Evolutionary conservation across 768 basidiomycete species (phyloP).

Genomic region (Termitomyces sp.): DNA sequence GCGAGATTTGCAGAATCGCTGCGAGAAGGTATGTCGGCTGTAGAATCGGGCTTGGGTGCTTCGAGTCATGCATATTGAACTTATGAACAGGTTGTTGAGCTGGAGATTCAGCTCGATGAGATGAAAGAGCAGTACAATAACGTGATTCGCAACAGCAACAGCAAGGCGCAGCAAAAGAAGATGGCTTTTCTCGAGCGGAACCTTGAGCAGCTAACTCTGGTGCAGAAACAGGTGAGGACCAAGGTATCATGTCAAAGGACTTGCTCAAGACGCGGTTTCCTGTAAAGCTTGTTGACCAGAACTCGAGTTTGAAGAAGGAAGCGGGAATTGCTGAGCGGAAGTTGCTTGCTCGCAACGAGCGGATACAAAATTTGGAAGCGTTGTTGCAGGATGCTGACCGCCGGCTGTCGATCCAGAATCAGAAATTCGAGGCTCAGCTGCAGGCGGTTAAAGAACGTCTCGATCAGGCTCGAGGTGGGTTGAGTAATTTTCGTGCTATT

Average conservation of each 20-base stretch:
- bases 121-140: constrained; percentile 99
- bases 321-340: constrained; percentile 96
- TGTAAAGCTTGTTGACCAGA: constrained; percentile 92
- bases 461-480: constrained; percentile 84
- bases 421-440: constrained; percentile 92
- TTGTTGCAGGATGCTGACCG: constrained; percentile 93
- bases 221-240: constrained; percentile 88
- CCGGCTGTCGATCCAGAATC: constrained; percentile 86
- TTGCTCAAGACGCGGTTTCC: constrained; percentile 3
- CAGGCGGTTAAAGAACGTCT: constrained; percentile 90
- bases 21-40: constrained; percentile 78
- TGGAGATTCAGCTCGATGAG: constrained; percentile 98
- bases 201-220: constrained; percentile 88
- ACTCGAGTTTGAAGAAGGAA: constrained; percentile 95
- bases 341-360: constrained; percentile 92
- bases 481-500: constrained; percentile 12
- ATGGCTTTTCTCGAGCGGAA: constrained; percentile 98
- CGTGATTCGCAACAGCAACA: constrained; percentile 96
- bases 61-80: constrained; percentile 17
- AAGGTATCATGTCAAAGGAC: background rate
- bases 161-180: constrained; percentile 98
- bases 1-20: constrained; percentile 98
- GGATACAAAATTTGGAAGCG: constrained; percentile 94
- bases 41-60: constrained; percentile 11
- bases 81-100: constrained; percentile 81